A percentile compares a stretch with the other conserved stretches of the same genome.
phyloP scores from a whole-genome alignment of 2,329 filamentous ascomycete species.

The Westerdykella ornata region DNA sequence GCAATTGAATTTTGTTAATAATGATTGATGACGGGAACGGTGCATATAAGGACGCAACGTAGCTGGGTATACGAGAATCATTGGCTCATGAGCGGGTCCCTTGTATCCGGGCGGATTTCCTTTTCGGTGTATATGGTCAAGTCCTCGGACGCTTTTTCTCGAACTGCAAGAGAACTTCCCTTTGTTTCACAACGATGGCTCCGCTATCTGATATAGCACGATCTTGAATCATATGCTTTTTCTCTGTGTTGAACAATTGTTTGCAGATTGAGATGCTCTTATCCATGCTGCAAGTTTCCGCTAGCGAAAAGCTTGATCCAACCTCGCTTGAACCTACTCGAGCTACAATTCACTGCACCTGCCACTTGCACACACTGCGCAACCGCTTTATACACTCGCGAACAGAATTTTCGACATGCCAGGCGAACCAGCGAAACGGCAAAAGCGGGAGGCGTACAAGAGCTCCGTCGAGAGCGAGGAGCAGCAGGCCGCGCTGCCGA shows the following conservation, averaged over 20 bases:
- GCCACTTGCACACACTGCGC: constrained; percentile 7
- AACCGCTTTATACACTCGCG: constrained; percentile 4
- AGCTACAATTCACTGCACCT: neutral
- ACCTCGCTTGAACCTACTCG: constrained; percentile 8
- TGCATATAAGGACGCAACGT: constrained; percentile 10
- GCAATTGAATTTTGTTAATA: constrained; percentile 81
- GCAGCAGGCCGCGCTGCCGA: constrained; percentile 60
- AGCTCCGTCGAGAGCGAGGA: constrained; percentile 30
- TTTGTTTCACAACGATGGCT: too few relatives aligned
- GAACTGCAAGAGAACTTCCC: neutral
- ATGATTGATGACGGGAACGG: constrained; percentile 21
- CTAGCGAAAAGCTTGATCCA: constrained; percentile 32
- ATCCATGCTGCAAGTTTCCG: neutral
- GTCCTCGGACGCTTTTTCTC: neutral
- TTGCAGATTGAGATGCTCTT: neutral
- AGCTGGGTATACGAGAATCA: constrained; percentile 23
- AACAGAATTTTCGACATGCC: constrained; percentile 20
- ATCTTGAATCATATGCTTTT: neutral
- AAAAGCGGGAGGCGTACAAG: constrained; percentile 45
- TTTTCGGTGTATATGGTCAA: neutral
- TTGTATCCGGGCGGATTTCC: constrained; percentile 6
- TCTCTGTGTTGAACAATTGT: neutral
- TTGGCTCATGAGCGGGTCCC: constrained; percentile 18
- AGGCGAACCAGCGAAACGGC: constrained; percentile 34
- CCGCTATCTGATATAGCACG: too few relatives aligned